Base-by-base conservation (phyloP, 2,329 filamentous ascomycete genomes). In the Pseudohalonectria lignicola region DNA sequence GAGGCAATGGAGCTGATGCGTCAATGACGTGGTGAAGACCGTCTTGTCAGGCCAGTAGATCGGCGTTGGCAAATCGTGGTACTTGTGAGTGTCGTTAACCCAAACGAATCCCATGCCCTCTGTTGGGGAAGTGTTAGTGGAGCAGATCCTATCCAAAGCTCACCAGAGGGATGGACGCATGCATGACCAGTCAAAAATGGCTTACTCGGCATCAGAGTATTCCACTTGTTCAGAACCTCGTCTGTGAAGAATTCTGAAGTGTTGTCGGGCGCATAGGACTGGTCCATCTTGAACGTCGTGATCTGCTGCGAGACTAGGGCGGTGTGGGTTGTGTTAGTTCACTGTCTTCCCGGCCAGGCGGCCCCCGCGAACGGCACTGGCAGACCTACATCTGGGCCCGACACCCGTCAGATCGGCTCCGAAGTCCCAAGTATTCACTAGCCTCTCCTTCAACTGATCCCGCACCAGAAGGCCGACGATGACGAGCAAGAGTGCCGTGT, bases 401-500 rank as follows among this genome's bases (percentile, higher is more conserved):
- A 57, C 52, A 15, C 58, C 59, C 6, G 56, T 61, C 34, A 60
- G 51, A 41, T 62, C 59, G 2, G 53, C 51, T 2, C 56, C 57
- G 23, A 62, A 51, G 21, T 62, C 55, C 49, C 47, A 52, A 23
- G 46, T 41, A 37, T 49, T 52, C 18, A 35, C 39, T 11, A 40
- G 39, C 10, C 41, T 37, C 29, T 50, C 38, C 35, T 41, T 41
- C 26, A 45, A 42, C 41, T 56, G 52, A 38, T 59, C 49, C 23
- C 57, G 53, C 5, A 59, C 45, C 7, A 65, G 39, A 9, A 64
- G 49, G 7, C 42, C 52, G 5, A 63, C 42, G 34, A 63, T 64
- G 29, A 58, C 50, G 19, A 64, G 44, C 26, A 64, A 46, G 31
- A 64, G 46, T 1, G 49, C 40, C 0, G 60, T 62, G 46, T 65